Evolutionary conservation across 805 yeast genomes (phyloP).

Genomic region (Candida takata): DNA sequence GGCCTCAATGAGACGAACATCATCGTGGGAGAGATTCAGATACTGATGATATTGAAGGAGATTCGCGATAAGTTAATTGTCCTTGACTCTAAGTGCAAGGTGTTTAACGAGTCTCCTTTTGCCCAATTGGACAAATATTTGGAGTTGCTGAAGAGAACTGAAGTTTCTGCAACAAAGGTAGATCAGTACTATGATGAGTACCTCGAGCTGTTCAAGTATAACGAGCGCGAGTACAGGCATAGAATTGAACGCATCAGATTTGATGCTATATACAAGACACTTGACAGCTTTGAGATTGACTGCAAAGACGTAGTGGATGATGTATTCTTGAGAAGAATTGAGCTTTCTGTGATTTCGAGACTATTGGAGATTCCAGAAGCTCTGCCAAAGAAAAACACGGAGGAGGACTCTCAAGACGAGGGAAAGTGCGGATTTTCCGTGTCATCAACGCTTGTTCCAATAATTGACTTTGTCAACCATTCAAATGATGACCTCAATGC

Average conservation of each 20-base stretch:
- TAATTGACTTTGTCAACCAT: constrained; percentile 66
- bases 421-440: constrained; percentile 34
- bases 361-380: constrained; percentile 55
- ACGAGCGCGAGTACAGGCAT: constrained; percentile 15
- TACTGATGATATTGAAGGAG: constrained; percentile 14
- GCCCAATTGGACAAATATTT: constrained; percentile 26
- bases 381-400: constrained; percentile 1
- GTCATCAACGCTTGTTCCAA: constrained; percentile 54
- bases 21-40: constrained; percentile 21
- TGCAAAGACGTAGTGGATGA: constrained; percentile 5
- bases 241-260: constrained; percentile 15
- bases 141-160: constrained; percentile 27
- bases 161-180: constrained; percentile 21
- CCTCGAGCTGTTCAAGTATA: constrained; percentile 17
- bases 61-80: constrained; percentile 8
- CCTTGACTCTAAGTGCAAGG: constrained; percentile 1
- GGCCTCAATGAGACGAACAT: constrained; percentile 23
- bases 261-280: constrained; percentile 13
- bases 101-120: constrained; percentile 19
- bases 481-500: constrained; percentile 39
- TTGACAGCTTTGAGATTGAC: constrained; percentile 17
- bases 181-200: constrained; percentile 25
- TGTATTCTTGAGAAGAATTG: constrained; percentile 20
- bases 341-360: constrained; percentile 49
- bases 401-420: constrained; percentile 5